Evolutionary conservation across 1,139 yeast genomes (phyloP).

Genomic region (Eremothecium coryli): DNA sequence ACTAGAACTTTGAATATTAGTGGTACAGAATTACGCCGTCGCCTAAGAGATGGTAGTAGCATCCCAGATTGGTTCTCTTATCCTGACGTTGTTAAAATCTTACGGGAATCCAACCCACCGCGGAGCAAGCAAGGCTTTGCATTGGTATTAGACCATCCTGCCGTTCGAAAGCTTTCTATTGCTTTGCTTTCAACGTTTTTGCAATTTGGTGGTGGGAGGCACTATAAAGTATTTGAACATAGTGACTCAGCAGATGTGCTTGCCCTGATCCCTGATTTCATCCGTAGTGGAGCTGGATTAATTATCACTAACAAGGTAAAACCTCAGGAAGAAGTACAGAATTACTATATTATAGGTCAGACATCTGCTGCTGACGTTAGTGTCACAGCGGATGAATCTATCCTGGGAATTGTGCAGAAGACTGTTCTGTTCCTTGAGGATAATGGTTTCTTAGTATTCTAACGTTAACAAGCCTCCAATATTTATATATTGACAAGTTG

Average conservation of each 20-base stretch:
- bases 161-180: constrained; percentile 50
- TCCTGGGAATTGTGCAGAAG: constrained; percentile 59
- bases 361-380: constrained; percentile 43
- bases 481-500: constrained; percentile 6
- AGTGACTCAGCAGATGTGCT: constrained; percentile 13
- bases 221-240: constrained; percentile 53
- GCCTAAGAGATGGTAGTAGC: constrained; percentile 75
- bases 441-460: constrained; percentile 62
- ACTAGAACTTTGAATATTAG: constrained; percentile 78
- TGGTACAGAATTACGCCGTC: constrained; percentile 88
- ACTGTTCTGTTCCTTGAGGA: constrained; percentile 62
- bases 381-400: constrained; percentile 42
- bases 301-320: constrained; percentile 41
- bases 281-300: constrained; percentile 85
- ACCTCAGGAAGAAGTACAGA: constrained; percentile 38
- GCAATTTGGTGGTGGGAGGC: constrained; percentile 81
- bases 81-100: constrained; percentile 87
- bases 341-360: constrained; percentile 42
- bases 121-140: constrained; percentile 84
- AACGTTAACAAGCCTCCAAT: constrained; percentile 12
- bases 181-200: constrained; percentile 87
- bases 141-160: constrained; percentile 36
- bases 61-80: constrained; percentile 97
- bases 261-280: constrained; percentile 61
- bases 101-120: constrained; percentile 91